phyloP scores from a whole-genome alignment of 2,329 filamentous ascomycete genomes.

The Metarhizium robertsii region DNA sequence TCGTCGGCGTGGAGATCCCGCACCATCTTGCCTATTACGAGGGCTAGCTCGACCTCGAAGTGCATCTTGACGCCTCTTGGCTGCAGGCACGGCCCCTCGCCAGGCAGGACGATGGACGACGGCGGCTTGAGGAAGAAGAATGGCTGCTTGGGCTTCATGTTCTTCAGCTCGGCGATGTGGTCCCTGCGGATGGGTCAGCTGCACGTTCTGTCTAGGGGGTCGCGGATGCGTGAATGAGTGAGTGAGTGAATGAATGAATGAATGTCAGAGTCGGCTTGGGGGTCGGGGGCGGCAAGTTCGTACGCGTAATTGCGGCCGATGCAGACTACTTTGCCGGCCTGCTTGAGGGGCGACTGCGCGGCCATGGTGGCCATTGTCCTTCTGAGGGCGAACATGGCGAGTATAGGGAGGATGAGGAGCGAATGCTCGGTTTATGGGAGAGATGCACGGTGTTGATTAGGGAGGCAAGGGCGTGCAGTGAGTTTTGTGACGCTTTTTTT shows the following conservation, averaged over 20 bases:
- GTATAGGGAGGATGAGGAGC: not conserved
- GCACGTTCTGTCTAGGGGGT: not conserved
- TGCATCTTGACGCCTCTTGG: slow-evolving; percentile 80
- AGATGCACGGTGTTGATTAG: too few relatives aligned
- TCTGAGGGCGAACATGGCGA: slow-evolving; percentile 26
- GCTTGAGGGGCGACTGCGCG: slow-evolving; percentile 28
- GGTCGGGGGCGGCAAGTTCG: slow-evolving; percentile 17
- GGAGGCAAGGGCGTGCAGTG: too few relatives aligned
- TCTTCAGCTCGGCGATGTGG: slow-evolving; percentile 89
- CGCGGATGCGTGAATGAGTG: too few relatives aligned
- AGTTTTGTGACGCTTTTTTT: too few relatives aligned
- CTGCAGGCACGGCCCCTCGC: slow-evolving; percentile 68
- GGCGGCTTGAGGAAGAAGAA: slow-evolving; percentile 99
- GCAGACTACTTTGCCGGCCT: slow-evolving; percentile 72
- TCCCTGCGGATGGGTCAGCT: slow-evolving; percentile 46
- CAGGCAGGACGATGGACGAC: slow-evolving; percentile 72
- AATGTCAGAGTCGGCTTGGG: not conserved
- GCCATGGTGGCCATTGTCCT: slow-evolving; percentile 29
- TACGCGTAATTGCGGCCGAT: slow-evolving; percentile 96
- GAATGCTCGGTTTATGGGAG: not conserved
- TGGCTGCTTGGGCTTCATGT: slow-evolving; percentile 78
- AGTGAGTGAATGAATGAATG: too few relatives aligned
- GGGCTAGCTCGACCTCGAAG: slow-evolving; percentile 89
- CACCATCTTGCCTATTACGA: slow-evolving; percentile 77
- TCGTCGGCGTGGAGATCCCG: slow-evolving; percentile 69